Evolutionary conservation across 805 yeast species (phyloP), one percentile per base, ranked within the genome.

Genomic region (Yamadazyma endophytica): DNA sequence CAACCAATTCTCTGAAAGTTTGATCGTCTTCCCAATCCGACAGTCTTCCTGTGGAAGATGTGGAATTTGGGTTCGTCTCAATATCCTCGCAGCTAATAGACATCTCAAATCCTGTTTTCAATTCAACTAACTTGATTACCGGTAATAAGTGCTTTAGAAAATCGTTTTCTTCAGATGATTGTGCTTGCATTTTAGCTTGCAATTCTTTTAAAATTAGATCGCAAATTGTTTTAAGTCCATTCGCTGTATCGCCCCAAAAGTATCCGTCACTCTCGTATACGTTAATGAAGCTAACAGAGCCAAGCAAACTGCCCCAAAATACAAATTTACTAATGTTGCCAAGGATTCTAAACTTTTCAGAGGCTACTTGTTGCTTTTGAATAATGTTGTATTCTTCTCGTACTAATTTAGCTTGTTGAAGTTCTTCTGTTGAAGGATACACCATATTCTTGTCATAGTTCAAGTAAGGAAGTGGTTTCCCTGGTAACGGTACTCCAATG

Each of bases 391-490:
- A 70, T 35, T 68, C 71, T 6, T 63, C 59, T 15, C 70, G 43
- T 6, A 47, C 32, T 0, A 54, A 46, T 7, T 62, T 32, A 0
- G 48, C 60, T n/a, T 42, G 33, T 11, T 55, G 55, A 1, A 59
- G 43, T 33, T 61, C 64, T 23, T 47, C 50, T 29, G 59, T 52
- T 1, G 47, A 51, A 0, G 77, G 76, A 6, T 58, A 50, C 5
- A 56, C 50, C 3, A 69, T 43, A 21, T 50, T 52, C 31, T 61
- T 65, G 18, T 68, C 68, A 2, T 61, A 61, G 28, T 61, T 61
- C 22, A 70, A 40, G 40, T 56, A 68, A 0, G 75, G 73, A 21
- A 50, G 52, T 2, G 75, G 75, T 9, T 66, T 35, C 9, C 56
- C 62, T 1, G 71, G 67, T n/a, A n/a, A 14, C 75, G 74, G 13